Evolutionary conservation across 2,329 filamentous ascomycete species (phyloP), one percentile per base, ranked within the genome.

Genomic region (Microsporum canis): DNA sequence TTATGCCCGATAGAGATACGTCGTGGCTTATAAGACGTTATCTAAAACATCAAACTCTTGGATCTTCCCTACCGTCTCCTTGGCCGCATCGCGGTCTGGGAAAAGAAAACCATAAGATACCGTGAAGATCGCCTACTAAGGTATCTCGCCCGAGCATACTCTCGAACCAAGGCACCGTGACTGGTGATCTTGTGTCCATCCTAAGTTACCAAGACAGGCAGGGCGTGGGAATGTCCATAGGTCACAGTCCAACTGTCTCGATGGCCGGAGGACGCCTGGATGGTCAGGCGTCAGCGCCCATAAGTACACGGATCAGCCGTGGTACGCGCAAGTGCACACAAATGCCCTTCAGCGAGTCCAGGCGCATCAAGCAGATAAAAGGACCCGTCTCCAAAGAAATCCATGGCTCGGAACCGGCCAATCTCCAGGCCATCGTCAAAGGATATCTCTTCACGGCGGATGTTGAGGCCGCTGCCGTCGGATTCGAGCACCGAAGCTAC

Each of bases 321-420:
- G 4, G 66, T 69, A 7, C 70, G 67, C 0, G 68, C 70, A 1
- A 73, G 56, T 1, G 61, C 69, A 27, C 66, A 66, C 1, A 73
- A 58, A 64, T 72, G 71, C 2, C 67, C 69, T 0, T 65, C 34
- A 5, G 66, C 63, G 58, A 70, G 69, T 12, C 70, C 70, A 0
- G 70, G 66, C 1, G 59, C 64, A 51, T 70, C 62, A 2, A 72
- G 64, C 33, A 72, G 61, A 60, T 71, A 71, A 38, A 71, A 71
- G 2, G 64, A 66, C 0, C 70, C 69, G 55, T 72, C 69, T 0
- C 65, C 66, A 39, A 70, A 72, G 55, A 65, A 72, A 58, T 72
- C 70, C 4, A 66, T 23, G 0, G 69, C 70, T 31, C 59, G 57
- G 47, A 69, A 68, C 5, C 60, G 36, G 47, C 70, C 67, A 55